Conservation (phyloP, 176 grass and related monocot genomes). For the Elaeis guineensis region DNA sequence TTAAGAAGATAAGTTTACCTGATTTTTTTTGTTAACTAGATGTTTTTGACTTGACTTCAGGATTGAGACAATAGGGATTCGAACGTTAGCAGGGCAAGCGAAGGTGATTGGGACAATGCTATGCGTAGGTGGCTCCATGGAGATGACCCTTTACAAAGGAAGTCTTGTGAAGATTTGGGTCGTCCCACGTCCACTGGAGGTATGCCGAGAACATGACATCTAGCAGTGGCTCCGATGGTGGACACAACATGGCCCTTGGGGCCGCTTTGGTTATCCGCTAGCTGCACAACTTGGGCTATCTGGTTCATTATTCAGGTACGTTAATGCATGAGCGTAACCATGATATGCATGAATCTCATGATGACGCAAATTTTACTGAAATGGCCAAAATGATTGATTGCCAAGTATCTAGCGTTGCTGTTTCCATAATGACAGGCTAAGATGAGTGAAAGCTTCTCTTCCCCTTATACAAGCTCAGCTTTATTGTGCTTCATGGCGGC, state of each 20-base stretch:
- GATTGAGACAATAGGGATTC: slow-evolving; percentile 37
- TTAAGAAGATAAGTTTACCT: too few species aligned
- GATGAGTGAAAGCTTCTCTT: slow-evolving; percentile 59
- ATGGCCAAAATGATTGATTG: too few species aligned
- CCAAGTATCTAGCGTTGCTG: too few species aligned
- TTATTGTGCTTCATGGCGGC: slow-evolving; percentile 73
- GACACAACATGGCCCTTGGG: slow-evolving; percentile 32
- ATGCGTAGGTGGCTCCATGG: slow-evolving; percentile 30
- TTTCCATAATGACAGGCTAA: slow-evolving; percentile 29
- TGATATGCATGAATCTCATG: too few species aligned
- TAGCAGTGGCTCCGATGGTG: background rate
- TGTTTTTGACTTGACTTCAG: background rate
- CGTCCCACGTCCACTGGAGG: slow-evolving; percentile 44
- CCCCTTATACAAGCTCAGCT: slow-evolving; percentile 74
- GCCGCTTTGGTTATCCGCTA: slow-evolving; percentile 53
- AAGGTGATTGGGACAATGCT: slow-evolving; percentile 26
- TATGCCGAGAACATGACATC: slow-evolving; percentile 8
- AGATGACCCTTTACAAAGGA: slow-evolving; percentile 38
- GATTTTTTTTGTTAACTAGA: background rate
- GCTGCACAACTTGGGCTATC: slow-evolving; percentile 61
- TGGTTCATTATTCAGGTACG: slow-evolving; percentile 84
- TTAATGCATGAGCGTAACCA: too few species aligned
- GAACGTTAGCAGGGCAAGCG: slow-evolving; percentile 29
- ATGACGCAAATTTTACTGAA: too few species aligned
- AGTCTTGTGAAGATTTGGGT: slow-evolving; percentile 28